These are phyloP conservation scores for Umbellularia californica DNA, from an alignment of 164 flowering plant genomes.

Conservation along the genomic window DNA sequence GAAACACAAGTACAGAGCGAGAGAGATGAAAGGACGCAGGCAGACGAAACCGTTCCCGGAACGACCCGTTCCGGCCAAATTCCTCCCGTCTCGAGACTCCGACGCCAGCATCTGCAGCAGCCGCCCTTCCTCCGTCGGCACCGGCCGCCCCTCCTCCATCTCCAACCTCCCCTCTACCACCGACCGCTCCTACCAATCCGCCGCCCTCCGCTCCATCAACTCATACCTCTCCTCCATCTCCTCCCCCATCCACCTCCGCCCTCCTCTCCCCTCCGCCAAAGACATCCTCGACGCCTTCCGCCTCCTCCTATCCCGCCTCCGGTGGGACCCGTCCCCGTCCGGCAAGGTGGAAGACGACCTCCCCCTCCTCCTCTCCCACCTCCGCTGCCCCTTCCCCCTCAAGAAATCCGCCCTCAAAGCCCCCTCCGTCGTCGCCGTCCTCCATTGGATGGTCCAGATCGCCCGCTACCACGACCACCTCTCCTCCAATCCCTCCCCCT, in stretches of 20 bases:
- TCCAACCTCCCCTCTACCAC: slow-evolving; percentile 10
- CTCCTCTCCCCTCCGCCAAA: slow-evolving; percentile 59
- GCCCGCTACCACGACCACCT: slow-evolving; percentile 35
- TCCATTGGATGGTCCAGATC: slow-evolving; percentile 87
- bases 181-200: slow-evolving; percentile 49
- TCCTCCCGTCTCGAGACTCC: slow-evolving; percentile 42
- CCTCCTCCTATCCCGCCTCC: slow-evolving; percentile 45
- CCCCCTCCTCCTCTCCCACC: slow-evolving; percentile 34
- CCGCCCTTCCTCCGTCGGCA: slow-evolving; percentile 41
- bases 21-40: slow-evolving; percentile 7
- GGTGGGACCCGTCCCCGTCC: slow-evolving; percentile 14
- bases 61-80: not conserved
- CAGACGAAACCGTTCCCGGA: slow-evolving; percentile 2
- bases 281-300: slow-evolving; percentile 54
- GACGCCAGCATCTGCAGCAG: slow-evolving; percentile 58
- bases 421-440: slow-evolving; percentile 49
- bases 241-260: slow-evolving; percentile 36
- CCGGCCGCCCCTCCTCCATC: slow-evolving; percentile 20
- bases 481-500: slow-evolving; percentile 4
- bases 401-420: slow-evolving; percentile 65
- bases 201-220: slow-evolving; percentile 62
- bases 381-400: slow-evolving; percentile 65
- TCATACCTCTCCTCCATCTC: slow-evolving; percentile 53
- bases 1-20: not conserved
- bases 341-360: slow-evolving; percentile 68